Conservation (phyloP, 192 early-diverging fungal species). For the Lobosporangium transversale region DNA sequence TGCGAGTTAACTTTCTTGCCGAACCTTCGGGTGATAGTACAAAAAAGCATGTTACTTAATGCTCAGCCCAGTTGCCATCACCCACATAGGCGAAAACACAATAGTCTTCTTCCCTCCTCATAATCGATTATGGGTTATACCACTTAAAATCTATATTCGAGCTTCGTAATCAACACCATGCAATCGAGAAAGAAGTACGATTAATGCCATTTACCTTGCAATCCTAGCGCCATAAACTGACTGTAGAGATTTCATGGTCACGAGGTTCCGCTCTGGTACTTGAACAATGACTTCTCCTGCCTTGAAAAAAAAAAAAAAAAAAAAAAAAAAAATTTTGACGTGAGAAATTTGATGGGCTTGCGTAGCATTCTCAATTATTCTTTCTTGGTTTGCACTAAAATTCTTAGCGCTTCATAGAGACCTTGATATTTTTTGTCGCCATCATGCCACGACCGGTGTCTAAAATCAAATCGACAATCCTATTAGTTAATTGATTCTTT, state of each 20-base stretch:
- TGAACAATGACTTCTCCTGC: slow-evolving; percentile 64
- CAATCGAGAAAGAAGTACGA: too few relatives aligned
- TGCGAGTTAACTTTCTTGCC: slow-evolving; percentile 56
- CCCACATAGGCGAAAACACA: too few relatives aligned
- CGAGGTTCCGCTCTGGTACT: slow-evolving; percentile 60
- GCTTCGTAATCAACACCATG: too few relatives aligned
- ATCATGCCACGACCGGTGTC: slow-evolving; percentile 70
- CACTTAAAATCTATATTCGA: too few relatives aligned
- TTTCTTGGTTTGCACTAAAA: slow-evolving; percentile 9
- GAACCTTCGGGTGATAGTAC: slow-evolving; percentile 19
- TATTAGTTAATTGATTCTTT: not conserved
- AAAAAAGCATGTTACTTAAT: too few relatives aligned
- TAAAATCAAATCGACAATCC: slow-evolving; percentile 7
- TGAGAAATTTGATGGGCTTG: not conserved
- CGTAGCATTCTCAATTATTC: too few relatives aligned
- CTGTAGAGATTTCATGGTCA: slow-evolving; percentile 53
- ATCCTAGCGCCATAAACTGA: slow-evolving; percentile 54
- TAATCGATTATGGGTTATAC: too few relatives aligned
- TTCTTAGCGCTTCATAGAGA: slow-evolving; percentile 6
- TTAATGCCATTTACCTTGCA: slow-evolving; percentile 11
- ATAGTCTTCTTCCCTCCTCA: too few relatives aligned
- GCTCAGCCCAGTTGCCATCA: too few relatives aligned
- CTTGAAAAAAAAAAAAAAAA: slow-evolving; percentile 22
- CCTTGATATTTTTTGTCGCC: slow-evolving; percentile 64
- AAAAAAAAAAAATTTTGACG: too few relatives aligned